Base-by-base conservation (phyloP, 1,139 yeast genomes). In the Candida smagusa region DNA sequence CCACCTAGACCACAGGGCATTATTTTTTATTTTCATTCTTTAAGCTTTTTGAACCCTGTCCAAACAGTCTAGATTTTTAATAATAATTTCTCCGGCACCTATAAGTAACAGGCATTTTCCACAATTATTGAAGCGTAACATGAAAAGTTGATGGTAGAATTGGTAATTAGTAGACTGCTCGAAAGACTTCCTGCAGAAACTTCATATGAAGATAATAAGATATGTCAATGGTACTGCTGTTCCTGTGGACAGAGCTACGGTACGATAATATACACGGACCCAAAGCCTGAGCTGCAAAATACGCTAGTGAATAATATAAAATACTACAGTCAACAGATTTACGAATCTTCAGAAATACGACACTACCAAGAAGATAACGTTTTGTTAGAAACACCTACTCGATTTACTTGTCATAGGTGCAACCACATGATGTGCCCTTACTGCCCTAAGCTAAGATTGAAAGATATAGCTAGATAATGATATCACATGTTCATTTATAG, bases 351-450 rank as follows among this genome's bases (percentile, higher is more conserved):
- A 12, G 11, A 13, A 22, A 9, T 28, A 27, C 31, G 13, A 33
- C 23, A 27, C 22, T 8, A 13, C 33, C 12, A 12, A 8, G 19
- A 40, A 28, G 33, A 31, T 7, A 33, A 34, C 12, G 36, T 40
- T 9, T 21, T 36, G 6, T 34, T 40, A 9, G 29, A 36, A 26
- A 35, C 39, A 12, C 63, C 67, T 27, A 52, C 60, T 12, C 49
- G 79, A 32, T 72, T 65, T 45, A 69, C 67, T 32, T 73, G 79
- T 44, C 68, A 60, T 36, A 58, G 78, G 12, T 73, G 79, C 47
- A 54, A 58, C 39, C 79, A 73, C 49, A 71, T 73, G 77, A 73
- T 73, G 78, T 73, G 79, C 42, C 79, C 79, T 0, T 73, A 73
- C 50, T 73, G 78, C 46, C 62, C 66, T 24, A 73, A 73, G 45